A percentile compares a stretch with the other conserved stretches of the same genome.
These are phyloP conservation scores for Grammothele lineata DNA, from an alignment of 768 basidiomycete genomes.

Conservation along the genomic window DNA sequence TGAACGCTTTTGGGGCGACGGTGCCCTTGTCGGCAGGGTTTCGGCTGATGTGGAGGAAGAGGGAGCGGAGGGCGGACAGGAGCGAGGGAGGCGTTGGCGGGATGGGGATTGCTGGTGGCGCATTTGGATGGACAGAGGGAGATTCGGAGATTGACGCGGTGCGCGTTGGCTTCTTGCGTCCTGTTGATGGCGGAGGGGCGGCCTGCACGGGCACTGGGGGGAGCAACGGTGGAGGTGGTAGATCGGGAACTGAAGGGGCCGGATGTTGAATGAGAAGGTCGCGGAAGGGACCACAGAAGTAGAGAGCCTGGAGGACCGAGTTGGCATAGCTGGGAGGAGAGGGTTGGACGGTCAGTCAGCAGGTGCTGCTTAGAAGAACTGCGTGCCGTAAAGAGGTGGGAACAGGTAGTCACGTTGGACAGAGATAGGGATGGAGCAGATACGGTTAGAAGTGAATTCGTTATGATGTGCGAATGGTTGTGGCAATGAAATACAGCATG, in stretches of 20 bases:
- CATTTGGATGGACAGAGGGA: conserved; percentile 12
- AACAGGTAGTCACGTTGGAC: too few relatives aligned
- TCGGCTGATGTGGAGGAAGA: conserved; percentile 79
- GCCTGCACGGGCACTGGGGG: conserved; percentile 26
- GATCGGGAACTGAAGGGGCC: conserved; percentile 45
- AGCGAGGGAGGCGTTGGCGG: conserved; percentile 68
- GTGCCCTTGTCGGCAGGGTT: conserved; percentile 80
- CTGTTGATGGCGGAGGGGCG: conserved; percentile 28
- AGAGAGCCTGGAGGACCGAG: conserved; percentile 95
- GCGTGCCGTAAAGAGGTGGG: too few relatives aligned
- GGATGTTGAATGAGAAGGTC: conserved; percentile 76
- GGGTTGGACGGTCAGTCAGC: conserved; percentile 6
- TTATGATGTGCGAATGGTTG: too few relatives aligned
- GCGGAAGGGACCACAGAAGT: conserved; percentile 92
- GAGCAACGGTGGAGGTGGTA: conserved; percentile 26
- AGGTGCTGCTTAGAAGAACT: background rate
- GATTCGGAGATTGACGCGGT: conserved; percentile 36
- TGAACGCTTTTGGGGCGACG: conserved; percentile 84
- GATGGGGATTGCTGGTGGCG: conserved; percentile 39
- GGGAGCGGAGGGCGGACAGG: conserved; percentile 89
- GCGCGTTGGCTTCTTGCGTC: conserved; percentile 57
- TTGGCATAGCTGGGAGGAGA: conserved; percentile 78
- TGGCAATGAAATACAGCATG: too few relatives aligned
- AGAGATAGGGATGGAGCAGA: background rate
- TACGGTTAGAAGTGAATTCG: too few relatives aligned